Percentiles rank a stretch among this genome's conserved stretches.
phyloP scores from a whole-genome alignment of 73 alveolate genomes.

The Paramecium sexaurelia region DNA sequence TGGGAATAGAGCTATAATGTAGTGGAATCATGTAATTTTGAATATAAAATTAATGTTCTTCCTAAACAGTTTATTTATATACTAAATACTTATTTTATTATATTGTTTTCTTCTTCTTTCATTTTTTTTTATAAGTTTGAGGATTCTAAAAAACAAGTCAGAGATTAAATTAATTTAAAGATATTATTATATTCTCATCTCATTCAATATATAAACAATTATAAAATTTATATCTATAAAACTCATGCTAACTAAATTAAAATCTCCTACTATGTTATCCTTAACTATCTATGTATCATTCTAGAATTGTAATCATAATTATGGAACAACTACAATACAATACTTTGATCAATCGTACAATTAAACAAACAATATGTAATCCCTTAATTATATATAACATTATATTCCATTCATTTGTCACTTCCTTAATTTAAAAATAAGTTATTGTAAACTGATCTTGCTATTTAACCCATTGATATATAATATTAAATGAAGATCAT shows the following conservation, averaged over 20 bases:
- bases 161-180: conserved; percentile 28
- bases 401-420: too few species aligned
- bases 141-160: conserved; percentile 2
- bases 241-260: neutral
- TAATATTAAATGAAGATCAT: too few species aligned
- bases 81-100: neutral
- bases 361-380: too few species aligned
- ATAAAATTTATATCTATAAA: neutral
- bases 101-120: neutral
- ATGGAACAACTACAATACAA: too few species aligned
- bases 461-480: too few species aligned
- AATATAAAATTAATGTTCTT: neutral
- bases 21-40: neutral
- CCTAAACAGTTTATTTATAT: neutral
- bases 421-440: too few species aligned
- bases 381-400: too few species aligned
- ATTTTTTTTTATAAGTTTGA: neutral
- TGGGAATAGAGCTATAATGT: neutral
- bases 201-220: neutral
- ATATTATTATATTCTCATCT: neutral
- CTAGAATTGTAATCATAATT: neutral
- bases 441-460: too few species aligned
- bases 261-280: neutral
- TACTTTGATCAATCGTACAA: too few species aligned
- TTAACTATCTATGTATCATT: neutral